Evolutionary conservation across 306 rosid species (phyloP).

Genomic region (Biancaea sappan): DNA sequence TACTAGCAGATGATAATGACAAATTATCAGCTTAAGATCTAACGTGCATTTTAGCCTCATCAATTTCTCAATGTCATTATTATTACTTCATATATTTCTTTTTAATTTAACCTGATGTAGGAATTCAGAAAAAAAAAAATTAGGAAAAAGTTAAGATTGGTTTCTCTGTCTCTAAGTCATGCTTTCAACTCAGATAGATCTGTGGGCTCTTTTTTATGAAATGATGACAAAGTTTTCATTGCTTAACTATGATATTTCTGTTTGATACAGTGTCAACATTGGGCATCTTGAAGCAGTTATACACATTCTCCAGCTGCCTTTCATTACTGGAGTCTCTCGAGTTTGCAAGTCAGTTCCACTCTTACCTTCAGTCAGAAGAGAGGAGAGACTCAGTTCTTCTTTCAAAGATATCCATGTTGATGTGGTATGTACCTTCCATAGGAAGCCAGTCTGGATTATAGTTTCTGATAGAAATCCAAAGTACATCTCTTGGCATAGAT

Average conservation of each 20-base stretch:
- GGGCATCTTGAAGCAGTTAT: slow-evolving; percentile 89
- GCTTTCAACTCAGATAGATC: neutral
- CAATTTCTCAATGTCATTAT: too few relatives aligned
- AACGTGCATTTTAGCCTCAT: too few relatives aligned
- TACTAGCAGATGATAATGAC: neutral
- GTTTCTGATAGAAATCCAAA: slow-evolving; percentile 85
- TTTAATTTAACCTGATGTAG: neutral
- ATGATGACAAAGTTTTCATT: neutral
- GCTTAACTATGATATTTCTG: neutral
- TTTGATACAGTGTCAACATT: slow-evolving; percentile 64
- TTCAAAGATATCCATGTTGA: slow-evolving; percentile 62
- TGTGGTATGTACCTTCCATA: slow-evolving; percentile 64
- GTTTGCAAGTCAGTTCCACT: slow-evolving; percentile 81
- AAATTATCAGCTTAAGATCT: neutral
- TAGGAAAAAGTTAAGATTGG: neutral
- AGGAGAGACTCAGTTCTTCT: slow-evolving; percentile 26
- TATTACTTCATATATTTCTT: neutral
- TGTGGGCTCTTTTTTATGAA: neutral
- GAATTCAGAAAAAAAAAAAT: slow-evolving; percentile 8
- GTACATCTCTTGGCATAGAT: slow-evolving; percentile 61
- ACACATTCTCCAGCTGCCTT: slow-evolving; percentile 82
- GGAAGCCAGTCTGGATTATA: slow-evolving; percentile 88
- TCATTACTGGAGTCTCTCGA: slow-evolving; percentile 76
- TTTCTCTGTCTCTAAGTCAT: slow-evolving; percentile 8
- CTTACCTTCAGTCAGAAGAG: slow-evolving; percentile 39